Base-by-base conservation (phyloP, 352 stramenopile genomes). In the Globisporangium solare region DNA sequence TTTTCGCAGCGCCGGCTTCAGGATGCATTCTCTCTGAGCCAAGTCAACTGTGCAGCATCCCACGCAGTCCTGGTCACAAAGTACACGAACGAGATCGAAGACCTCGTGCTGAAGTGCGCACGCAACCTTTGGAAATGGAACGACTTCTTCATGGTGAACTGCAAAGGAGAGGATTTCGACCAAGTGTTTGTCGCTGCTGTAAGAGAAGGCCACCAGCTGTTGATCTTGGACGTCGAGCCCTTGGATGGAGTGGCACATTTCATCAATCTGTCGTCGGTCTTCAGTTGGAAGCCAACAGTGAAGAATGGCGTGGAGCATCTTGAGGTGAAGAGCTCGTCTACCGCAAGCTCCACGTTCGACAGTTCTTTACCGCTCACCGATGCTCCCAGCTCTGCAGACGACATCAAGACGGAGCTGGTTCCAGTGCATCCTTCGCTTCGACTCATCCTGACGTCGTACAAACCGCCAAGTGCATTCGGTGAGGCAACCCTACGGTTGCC, bases 151-250 rank as follows among this genome's bases (percentile, higher is more conserved):
- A 81, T 83, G 70, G 60, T 83, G 1, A 71, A 64, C 35, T 57
- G 64, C 10, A 66, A 60, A 46, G 68, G 67, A 0, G 7, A 22
- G 5, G 73, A 82, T 24, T 70, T 89, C 17, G 50, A 74, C 10
- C 22, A 64, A 0, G 66, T 69, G 0, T 51, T 89, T 13, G 20
- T 31, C 6, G n/a, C 49, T 2, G 75, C 79, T 15, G 65, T 84
- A n/a, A 48, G 45, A 15, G 59, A 77, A 10, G 79, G 77, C 1
- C 64, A 86, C 12, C 77, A 88, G 50, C 41, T 89, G 7, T 20
- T 89, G 17, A 74, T 89, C 6, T 55, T 89, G 0, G 79, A 88
- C 14, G 68, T 87, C 0, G 66, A 82, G 8, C 77, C 77, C 3
- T 45, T 71, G 0, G 71, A 89, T 42, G 41, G 58, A 0, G 67